Base-by-base conservation (phyloP, 768 basidiomycete species). In the Mrakia frigida region DNA sequence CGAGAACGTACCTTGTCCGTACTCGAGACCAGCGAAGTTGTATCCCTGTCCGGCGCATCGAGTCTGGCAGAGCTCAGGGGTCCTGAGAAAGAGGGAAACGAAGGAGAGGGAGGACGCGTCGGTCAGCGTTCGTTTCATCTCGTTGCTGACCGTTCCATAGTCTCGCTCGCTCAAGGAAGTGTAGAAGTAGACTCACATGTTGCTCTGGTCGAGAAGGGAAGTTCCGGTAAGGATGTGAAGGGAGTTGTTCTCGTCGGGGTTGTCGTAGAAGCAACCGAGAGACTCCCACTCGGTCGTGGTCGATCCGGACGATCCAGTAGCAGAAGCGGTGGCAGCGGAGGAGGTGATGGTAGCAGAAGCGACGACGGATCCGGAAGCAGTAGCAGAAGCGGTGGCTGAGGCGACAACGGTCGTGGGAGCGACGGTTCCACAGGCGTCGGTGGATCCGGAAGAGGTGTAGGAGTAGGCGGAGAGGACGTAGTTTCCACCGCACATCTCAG, bases 1-100 rank as follows among this genome's bases (percentile, higher is more conserved):
- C 46, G n/a, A 14, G 5, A 11, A 25, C 37, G 63, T 39, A 67
- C 53, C 74, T 33, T 72, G n/a, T 21, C 87, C 89, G 71, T 86
- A 91, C 84, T 90, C 92, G 77, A 89, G 84, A 35, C 90, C 91
- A 39, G 88, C 88, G 56, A 87, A 91, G 1, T 89, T 86, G 80
- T 87, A 93, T 11, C 92, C 92, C 79, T 88, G 92, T 1, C 86
- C 85, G 21, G 88, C 86, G 79, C 92, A 93, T 81, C 89, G 90
- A 63, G 82, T 86, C 79, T 92, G 84, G 80, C 92, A 93, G 1
- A 86, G 86, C 0, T 86, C 82, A 6, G 88, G 88, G 5, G 89
- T 87, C 74, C 73, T 74, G 41, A 11, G 39, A 41, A 41, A 41
- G 39, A 11, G 11, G 11, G 39, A 41, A 41, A 11, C 5, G 39